Percentiles rank a stretch among this genome's conserved stretches.
phyloP scores from a whole-genome alignment of 768 basidiomycete species.

The Russula brevipes region DNA sequence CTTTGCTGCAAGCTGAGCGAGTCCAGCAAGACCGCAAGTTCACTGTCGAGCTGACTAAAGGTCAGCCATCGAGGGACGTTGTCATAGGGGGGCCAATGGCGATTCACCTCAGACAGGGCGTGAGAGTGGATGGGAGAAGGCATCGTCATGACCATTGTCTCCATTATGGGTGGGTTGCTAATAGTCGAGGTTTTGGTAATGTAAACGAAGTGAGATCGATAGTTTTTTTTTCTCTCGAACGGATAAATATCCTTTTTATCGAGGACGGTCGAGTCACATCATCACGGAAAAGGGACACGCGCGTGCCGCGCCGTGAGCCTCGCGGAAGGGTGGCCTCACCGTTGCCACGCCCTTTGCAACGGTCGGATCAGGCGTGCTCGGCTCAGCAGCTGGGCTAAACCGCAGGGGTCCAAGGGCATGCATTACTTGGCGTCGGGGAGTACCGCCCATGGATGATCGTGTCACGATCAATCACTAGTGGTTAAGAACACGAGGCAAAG shows the following conservation, averaged over 20 bases:
- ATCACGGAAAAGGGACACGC: conserved; percentile 5
- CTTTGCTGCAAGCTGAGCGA: conserved; percentile 24
- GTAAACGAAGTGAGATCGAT: not conserved
- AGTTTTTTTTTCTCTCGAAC: not conserved
- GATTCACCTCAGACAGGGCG: conserved; percentile 18
- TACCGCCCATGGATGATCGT: not conserved
- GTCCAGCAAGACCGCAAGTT: conserved; percentile 21
- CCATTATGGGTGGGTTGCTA: conserved; percentile 9
- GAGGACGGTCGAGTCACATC: conserved; percentile 12
- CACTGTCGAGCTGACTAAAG: conserved; percentile 18
- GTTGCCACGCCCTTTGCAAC: conserved; percentile 14
- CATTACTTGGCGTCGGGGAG: not conserved
- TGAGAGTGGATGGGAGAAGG: conserved; percentile 19
- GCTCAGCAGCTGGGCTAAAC: conserved; percentile 11
- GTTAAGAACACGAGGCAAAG: conserved; percentile 9
- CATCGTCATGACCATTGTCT: conserved; percentile 24
- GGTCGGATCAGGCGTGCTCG: conserved; percentile 19
- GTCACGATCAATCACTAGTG: conserved; percentile 4
- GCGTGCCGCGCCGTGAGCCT: conserved; percentile 11
- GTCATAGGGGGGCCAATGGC: no score
- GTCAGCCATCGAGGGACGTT: not conserved
- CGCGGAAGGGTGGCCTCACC: not conserved
- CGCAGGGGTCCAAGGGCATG: not conserved
- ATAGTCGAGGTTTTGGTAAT: not conserved
- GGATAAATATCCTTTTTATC: conserved; percentile 10